Conservation (phyloP, 2,329 filamentous ascomycete genomes). For the Fusarium udum region DNA sequence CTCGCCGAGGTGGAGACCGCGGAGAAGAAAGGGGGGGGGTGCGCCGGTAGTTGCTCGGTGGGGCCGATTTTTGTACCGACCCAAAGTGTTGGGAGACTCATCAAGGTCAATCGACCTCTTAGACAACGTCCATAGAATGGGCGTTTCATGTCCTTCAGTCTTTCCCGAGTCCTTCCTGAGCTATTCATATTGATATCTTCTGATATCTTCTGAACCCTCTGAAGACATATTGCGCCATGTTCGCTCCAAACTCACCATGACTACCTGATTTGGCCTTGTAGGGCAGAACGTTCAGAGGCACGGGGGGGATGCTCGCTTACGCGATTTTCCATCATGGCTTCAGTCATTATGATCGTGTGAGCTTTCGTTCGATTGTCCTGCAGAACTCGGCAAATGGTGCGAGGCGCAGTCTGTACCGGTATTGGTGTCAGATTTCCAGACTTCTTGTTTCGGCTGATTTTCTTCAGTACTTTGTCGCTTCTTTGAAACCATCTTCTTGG, state of each 20-base stretch:
- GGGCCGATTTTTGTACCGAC: conserved; percentile 11
- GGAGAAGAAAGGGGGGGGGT: conserved; percentile 10
- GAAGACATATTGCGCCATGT: not conserved
- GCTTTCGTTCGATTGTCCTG: conserved; percentile 15
- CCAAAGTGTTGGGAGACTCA: not conserved
- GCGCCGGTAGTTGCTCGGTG: conserved; percentile 19
- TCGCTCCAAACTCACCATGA: not conserved
- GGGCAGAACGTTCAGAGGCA: not conserved
- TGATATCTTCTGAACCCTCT: not conserved
- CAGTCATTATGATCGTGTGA: conserved; percentile 26
- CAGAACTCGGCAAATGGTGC: conserved; percentile 20
- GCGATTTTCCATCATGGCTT: not conserved
- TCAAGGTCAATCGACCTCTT: not conserved
- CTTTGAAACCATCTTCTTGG: not conserved
- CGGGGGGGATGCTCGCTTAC: not conserved
- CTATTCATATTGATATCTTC: too few relatives aligned
- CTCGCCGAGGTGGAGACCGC: conserved; percentile 9
- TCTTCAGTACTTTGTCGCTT: conserved; percentile 1
- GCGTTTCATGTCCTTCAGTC: not conserved
- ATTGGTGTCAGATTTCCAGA: conserved; percentile 8
- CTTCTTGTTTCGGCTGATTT: not conserved
- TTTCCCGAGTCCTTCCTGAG: not conserved
- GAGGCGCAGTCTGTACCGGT: conserved; percentile 16
- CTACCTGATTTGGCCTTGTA: not conserved
- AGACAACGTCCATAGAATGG: not conserved